Conservation (phyloP, 2,329 filamentous ascomycete genomes). For the Orbilia oligospora region DNA sequence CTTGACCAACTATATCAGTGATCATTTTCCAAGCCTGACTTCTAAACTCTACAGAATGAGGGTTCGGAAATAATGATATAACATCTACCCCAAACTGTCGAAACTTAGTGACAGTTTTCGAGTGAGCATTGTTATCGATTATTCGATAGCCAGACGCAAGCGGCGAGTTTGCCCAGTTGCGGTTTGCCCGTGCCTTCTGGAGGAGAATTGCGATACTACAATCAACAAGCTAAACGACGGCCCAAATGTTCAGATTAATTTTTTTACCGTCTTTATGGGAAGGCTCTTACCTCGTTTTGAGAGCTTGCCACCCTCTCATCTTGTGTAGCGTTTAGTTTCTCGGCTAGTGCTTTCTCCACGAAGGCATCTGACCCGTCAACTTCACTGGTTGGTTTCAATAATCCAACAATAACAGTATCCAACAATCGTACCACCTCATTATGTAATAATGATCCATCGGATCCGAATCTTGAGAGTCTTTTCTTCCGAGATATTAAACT, state of each 20-base stretch:
- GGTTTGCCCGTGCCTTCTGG: conserved; percentile 36
- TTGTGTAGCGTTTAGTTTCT: conserved; percentile 50
- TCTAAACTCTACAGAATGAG: conserved; percentile 78
- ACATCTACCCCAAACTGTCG: conserved; percentile 62
- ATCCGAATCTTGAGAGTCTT: conserved; percentile 44
- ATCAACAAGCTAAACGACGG: conserved; percentile 30
- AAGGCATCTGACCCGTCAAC: conserved; percentile 38
- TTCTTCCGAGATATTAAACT: conserved; percentile 47
- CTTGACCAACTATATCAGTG: conserved; percentile 79
- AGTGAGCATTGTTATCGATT: conserved; percentile 31
- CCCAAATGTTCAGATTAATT: conserved; percentile 10
- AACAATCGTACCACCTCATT: conserved; percentile 73
- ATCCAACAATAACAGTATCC: conserved; percentile 78
- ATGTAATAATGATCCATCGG: conserved; percentile 40
- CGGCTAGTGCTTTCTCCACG: conserved; percentile 40
- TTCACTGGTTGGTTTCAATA: conserved; percentile 64
- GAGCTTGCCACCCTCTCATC: conserved; percentile 44
- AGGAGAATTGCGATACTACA: conserved; percentile 41
- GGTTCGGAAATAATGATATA: conserved; percentile 74
- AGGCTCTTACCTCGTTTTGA: conserved; percentile 37
- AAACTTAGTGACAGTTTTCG: conserved; percentile 58
- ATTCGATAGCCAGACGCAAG: conserved; percentile 40
- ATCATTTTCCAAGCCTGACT: conserved; percentile 80
- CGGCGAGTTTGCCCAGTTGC: conserved; percentile 43
- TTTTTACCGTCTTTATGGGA: neutral